A percentile compares a stretch with the other conserved stretches of the same genome.
phyloP scores from a whole-genome alignment of 306 rosid species.

The Datisca glomerata region DNA sequence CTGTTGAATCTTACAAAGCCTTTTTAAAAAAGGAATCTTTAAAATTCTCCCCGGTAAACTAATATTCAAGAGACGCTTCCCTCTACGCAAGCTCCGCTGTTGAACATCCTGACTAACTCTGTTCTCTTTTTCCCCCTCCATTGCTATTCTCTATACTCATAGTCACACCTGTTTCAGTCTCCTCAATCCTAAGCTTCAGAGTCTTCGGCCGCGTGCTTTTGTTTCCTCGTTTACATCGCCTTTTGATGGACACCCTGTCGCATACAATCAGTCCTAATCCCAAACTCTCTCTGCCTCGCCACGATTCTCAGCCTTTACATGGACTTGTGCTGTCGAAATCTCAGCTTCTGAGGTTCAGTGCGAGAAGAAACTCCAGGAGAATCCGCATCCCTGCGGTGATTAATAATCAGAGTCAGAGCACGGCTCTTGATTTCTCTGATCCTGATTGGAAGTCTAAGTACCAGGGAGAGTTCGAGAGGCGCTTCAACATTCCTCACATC shows the following conservation, averaged over 20 bases:
- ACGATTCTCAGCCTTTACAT: slow-evolving; percentile 7
- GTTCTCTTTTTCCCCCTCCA: no score
- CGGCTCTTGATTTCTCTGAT: slow-evolving; percentile 53
- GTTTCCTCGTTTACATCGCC: slow-evolving; percentile 3
- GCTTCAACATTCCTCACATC: slow-evolving; percentile 78
- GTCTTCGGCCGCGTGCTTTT: no score
- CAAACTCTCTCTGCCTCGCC: slow-evolving; percentile 23
- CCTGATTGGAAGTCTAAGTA: slow-evolving; percentile 84
- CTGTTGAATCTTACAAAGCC: no score
- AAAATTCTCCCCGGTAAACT: no score
- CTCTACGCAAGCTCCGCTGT: no score
- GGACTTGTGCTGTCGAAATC: slow-evolving; percentile 8
- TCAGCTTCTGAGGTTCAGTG: slow-evolving; percentile 5
- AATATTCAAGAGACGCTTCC: no score
- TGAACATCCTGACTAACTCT: no score
- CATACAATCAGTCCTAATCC: slow-evolving; percentile 36
- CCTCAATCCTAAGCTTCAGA: no score
- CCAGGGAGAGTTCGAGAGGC: slow-evolving; percentile 51
- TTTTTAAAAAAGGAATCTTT: no score
- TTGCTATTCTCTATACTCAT: no score
- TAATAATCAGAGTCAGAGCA: slow-evolving; percentile 7
- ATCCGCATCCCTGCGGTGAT: slow-evolving; percentile 18
- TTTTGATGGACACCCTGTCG: slow-evolving; percentile 48
- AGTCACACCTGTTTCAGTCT: no score
- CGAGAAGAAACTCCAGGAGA: slow-evolving; percentile 4